Base-by-base conservation (phyloP, 495 filamentous ascomycete genomes). In the Stereocaulon alpinum region DNA sequence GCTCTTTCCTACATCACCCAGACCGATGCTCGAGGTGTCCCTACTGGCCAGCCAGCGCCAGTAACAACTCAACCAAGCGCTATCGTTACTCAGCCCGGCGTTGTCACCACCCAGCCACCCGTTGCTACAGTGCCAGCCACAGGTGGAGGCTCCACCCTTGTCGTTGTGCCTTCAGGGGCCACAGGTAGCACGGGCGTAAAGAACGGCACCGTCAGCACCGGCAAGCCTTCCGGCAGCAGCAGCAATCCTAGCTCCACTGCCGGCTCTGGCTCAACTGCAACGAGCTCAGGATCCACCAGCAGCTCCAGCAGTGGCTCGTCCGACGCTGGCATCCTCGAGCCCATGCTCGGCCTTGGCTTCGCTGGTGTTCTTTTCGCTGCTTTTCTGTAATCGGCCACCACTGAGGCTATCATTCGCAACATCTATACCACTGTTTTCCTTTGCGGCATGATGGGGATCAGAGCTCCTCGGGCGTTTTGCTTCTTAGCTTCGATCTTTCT, bases 11-110 rank as follows among this genome's bases (percentile, higher is more conserved):
- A 44, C 55, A 44, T 32, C 40, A 30, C 58, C 40, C 34, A 40
- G 32, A 81, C 79, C 63, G 76, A 82, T 73, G 79, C 80, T 49
- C 68, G 72, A 30, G 77, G 80, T 63, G 79, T 82, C 29, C 74
- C 82, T 40, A 84, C 81, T 49, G 79, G 79, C 67, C 74, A 75
- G 58, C 74, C 42, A 22, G 30, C 53, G 3, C 58, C 48, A 18
- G 69, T 70, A 22, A 75, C 74, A 55, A 48, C 60, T 11, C 73
- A 76, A 57, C 72, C 76, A 43, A 55, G 55, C 3, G 60, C 44
- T 17, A 66, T 71, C 18, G 75, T 73, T 56, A 55, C 60, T 17
- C 73, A 76, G 64, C 69, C 73, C n/a, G 15, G 51, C 18, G 67
- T 64, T 7, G 70, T 72, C 22, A 79, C 74, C 45, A 63, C 66